A percentile compares a stretch with the other conserved stretches of the same genome.
Conservation (phyloP, 108 stramenopile species). For the Conticribra weissflogii region DNA sequence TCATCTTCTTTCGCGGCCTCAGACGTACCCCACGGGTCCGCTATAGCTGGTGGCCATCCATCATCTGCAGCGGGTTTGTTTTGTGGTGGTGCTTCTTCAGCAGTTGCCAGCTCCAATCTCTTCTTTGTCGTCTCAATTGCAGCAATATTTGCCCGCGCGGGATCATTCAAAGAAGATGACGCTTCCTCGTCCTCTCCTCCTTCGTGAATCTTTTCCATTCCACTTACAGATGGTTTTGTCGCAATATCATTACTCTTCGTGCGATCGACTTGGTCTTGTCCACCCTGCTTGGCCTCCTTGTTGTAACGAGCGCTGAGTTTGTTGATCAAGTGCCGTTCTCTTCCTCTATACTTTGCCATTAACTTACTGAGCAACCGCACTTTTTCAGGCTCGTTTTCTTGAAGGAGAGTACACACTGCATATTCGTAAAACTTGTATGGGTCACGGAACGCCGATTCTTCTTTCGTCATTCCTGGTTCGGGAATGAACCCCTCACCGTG, state of each 20-base stretch:
- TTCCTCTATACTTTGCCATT: constrained; percentile 82
- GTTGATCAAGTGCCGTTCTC: constrained; percentile 85
- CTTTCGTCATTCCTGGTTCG: constrained; percentile 68
- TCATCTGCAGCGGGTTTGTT: constrained; percentile 21
- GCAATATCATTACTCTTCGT: background rate
- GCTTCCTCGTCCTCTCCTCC: constrained; percentile 38
- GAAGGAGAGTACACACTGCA: constrained; percentile 72
- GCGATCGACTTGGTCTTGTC: constrained; percentile 15
- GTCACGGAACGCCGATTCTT: constrained; percentile 75
- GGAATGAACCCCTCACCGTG: constrained; percentile 72
- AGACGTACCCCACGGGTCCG: constrained; percentile 45
- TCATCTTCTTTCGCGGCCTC: constrained; percentile 42
- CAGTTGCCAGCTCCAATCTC: constrained; percentile 48
- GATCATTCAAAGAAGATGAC: constrained; percentile 42
- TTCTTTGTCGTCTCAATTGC: constrained; percentile 70
- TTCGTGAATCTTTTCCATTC: constrained; percentile 51
- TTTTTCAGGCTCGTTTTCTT: constrained; percentile 88
- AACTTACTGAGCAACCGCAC: constrained; percentile 83
- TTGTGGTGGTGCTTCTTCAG: constrained; percentile 26
- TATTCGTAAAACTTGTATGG: constrained; percentile 78
- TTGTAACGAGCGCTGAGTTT: constrained; percentile 83
- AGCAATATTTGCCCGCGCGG: constrained; percentile 38
- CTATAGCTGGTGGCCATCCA: constrained; percentile 51
- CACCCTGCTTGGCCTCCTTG: constrained; percentile 51
- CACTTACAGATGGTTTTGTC: constrained; percentile 25